Conservation (phyloP, 2,329 filamentous ascomycete species). For the Fusarium chaquense region DNA sequence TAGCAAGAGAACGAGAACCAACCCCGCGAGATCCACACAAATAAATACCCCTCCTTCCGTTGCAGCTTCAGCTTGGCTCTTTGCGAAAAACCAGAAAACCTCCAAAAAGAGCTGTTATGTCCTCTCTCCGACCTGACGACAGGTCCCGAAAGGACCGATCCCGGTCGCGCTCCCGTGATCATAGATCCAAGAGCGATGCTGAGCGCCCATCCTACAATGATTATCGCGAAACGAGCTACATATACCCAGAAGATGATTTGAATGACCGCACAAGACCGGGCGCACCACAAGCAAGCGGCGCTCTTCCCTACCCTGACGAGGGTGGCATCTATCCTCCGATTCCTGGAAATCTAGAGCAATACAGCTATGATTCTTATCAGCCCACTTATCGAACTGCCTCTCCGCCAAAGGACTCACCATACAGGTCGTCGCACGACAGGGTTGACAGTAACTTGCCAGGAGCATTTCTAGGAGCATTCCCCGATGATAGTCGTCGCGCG, state of each 20-base stretch:
- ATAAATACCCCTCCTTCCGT: conserved; percentile 33
- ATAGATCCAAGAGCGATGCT: conserved; percentile 50
- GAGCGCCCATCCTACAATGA: conserved; percentile 54
- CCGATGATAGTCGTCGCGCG: conserved; percentile 49
- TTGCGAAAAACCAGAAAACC: conserved; percentile 8
- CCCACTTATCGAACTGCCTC: conserved; percentile 53
- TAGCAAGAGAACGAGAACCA: not conserved
- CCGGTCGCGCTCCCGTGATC: conserved; percentile 59
- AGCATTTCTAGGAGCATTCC: conserved; percentile 53
- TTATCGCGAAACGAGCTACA: conserved; percentile 58
- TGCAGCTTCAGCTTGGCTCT: conserved; percentile 18
- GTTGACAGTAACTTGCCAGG: conserved; percentile 50
- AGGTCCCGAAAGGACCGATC: conserved; percentile 60
- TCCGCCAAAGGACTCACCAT: conserved; percentile 52
- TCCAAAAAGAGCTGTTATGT: conserved; percentile 56
- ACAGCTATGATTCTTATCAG: conserved; percentile 56
- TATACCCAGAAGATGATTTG: conserved; percentile 58
- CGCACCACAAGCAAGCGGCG: conserved; percentile 52
- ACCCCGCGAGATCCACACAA: conserved; percentile 25
- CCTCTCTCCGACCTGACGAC: conserved; percentile 64
- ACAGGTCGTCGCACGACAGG: conserved; percentile 54
- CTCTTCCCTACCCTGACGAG: conserved; percentile 56
- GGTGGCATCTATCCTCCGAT: conserved; percentile 54
- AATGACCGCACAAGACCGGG: conserved; percentile 52
- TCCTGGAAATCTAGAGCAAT: conserved; percentile 53